phyloP scores from a whole-genome alignment of 768 basidiomycete species.

The Fomitopsis pulvina region DNA sequence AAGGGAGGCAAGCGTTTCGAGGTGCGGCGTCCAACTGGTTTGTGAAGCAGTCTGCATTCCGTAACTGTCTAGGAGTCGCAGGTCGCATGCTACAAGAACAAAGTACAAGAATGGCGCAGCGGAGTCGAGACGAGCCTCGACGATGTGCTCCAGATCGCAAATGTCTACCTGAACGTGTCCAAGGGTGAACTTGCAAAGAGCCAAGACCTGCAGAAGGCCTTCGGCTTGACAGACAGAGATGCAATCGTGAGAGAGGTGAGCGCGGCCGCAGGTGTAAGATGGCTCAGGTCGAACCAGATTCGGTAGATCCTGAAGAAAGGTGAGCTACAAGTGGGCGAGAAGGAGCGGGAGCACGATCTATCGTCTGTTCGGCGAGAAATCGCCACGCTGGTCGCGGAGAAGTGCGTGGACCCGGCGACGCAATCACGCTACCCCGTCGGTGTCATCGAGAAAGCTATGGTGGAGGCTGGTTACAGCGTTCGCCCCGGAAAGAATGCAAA shows the following conservation, averaged over 20 bases:
- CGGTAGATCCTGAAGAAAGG: conserved; percentile 88
- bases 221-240: conserved; percentile 65
- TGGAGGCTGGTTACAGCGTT: conserved; percentile 89
- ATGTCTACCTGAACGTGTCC: conserved; percentile 93
- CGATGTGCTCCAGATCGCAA: conserved; percentile 93
- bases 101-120: conserved; percentile 93
- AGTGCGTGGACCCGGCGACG: conserved; percentile 90
- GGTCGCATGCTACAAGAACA: conserved; percentile 99
- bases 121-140: conserved; percentile 92
- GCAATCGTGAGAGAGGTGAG: conserved; percentile 78
- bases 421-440: conserved; percentile 88
- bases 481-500: conserved; percentile 88
- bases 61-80: conserved; percentile 18
- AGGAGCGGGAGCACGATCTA: conserved; percentile 91
- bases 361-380: conserved; percentile 81
- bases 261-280: not conserved
- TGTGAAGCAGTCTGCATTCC: not conserved
- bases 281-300: not conserved
- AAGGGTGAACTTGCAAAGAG: conserved; percentile 91
- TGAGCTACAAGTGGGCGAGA: conserved; percentile 94
- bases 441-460: conserved; percentile 98
- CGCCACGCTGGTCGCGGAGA: conserved; percentile 89
- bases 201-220: conserved; percentile 88
- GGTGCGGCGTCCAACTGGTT: conserved; percentile 35
- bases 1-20: conserved; percentile 98